Evolutionary conservation across 345 rosid genomes (phyloP), one percentile per base, ranked within the genome.

Genomic region (Sapria himalayana): DNA sequence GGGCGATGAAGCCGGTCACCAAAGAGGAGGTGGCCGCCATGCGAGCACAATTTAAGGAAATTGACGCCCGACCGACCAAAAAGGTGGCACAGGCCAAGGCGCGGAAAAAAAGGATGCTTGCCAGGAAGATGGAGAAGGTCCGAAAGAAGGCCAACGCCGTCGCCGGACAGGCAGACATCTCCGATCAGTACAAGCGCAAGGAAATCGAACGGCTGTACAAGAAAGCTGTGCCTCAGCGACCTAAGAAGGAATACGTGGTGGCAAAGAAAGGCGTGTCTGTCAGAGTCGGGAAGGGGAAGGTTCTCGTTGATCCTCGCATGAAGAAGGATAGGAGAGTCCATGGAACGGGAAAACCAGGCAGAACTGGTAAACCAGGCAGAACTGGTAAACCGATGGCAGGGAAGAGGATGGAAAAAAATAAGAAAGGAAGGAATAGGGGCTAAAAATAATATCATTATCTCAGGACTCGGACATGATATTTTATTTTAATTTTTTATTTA

Each of bases 41-140:
- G 82, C 65, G 48, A 55, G 95, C 95, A 22, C 93, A 74, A 48
- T 79, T 82, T 66, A 89, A 57, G 58, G 98, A 79, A 56, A 82
- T 89, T 19, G 60, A 89, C 44, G 86, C 93, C 19, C 75, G 95
- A 17, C 86, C 95, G 15, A 91, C 95, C 9, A 89, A 89, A 84
- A 89, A 89, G 48, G 95, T 89, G 46, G 93, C 81, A 0, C 66
- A 89, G 59, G 98, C 98, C 43, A 89, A 89, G 54, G 93, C 85
- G 18, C 44, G 94, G 47, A 82, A 82, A 84, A 89, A 82, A 64
- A 62, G 77, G 29, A 62, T 64, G 7, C 76, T 81, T 5, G 48
- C 49, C 66, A 74, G 66, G 60, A 89, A 70, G 51, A 64, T 82
- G 1, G 98, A 89, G 60, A 89, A 79, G 62, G 73, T 79, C 17